A percentile compares a stretch with the other conserved stretches of the same genome.
phyloP scores from a whole-genome alignment of 2,329 filamentous ascomycete species.

The Nigrograna mackinnonii region DNA sequence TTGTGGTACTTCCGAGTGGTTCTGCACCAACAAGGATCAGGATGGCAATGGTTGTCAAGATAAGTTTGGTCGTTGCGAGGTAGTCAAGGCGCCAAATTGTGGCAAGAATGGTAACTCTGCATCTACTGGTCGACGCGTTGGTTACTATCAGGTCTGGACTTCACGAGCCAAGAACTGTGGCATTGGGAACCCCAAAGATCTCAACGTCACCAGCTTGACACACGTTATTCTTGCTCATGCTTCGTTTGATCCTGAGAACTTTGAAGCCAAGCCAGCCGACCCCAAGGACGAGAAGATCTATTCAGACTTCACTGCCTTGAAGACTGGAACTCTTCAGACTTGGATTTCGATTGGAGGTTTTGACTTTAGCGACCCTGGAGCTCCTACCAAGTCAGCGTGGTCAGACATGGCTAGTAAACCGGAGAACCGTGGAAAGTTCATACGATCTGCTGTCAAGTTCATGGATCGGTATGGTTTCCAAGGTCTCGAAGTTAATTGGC shows the following conservation, averaged over 20 bases:
- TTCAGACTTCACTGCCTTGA: slow-evolving; percentile 4
- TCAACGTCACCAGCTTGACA: slow-evolving; percentile 35
- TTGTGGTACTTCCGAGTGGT: slow-evolving; percentile 20
- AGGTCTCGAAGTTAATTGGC: slow-evolving; percentile 51
- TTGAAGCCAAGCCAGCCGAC: slow-evolving; percentile 20
- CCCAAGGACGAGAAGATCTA: slow-evolving; percentile 4
- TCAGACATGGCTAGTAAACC: slow-evolving; percentile 24
- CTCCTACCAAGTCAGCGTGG: slow-evolving; percentile 22
- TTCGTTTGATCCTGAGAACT: slow-evolving; percentile 37
- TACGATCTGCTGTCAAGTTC: slow-evolving; percentile 42
- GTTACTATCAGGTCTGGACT: slow-evolving; percentile 41
- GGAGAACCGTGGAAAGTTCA: slow-evolving; percentile 31
- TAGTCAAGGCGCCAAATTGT: slow-evolving; percentile 26
- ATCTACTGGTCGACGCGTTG: slow-evolving; percentile 34
- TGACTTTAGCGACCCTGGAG: slow-evolving; percentile 40
- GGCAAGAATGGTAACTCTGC: slow-evolving; percentile 14
- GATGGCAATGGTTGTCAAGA: not conserved
- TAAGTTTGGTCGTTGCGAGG: slow-evolving; percentile 39
- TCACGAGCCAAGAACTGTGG: slow-evolving; percentile 30
- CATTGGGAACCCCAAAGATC: slow-evolving; percentile 29
- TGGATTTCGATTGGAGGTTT: slow-evolving; percentile 46
- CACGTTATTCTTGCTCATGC: slow-evolving; percentile 43
- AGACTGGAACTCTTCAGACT: slow-evolving; percentile 30
- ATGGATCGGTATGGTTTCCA: slow-evolving; percentile 44
- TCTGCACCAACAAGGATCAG: slow-evolving; percentile 17